These are phyloP conservation scores for Coemansia sp. DNA, from an alignment of 192 early-diverging fungal species.

Conservation along the genomic window DNA sequence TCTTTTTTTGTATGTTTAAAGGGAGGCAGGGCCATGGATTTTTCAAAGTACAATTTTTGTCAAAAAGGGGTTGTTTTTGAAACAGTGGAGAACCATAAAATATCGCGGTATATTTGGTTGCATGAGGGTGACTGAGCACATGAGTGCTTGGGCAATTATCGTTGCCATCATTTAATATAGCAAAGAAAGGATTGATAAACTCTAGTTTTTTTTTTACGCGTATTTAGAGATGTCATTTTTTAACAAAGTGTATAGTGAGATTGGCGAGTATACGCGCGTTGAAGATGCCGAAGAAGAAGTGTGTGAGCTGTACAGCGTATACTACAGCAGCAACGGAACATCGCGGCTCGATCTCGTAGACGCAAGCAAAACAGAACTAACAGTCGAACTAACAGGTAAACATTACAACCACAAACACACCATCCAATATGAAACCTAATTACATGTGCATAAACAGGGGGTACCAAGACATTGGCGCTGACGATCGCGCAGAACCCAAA, in stretches of 20 bases:
- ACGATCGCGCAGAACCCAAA: conserved; percentile 46
- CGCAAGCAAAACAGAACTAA: conserved; percentile 1
- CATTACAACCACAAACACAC: too few species aligned
- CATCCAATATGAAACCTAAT: too few species aligned
- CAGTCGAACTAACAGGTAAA: neutral
- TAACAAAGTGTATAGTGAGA: conserved; percentile 6
- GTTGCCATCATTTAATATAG: too few species aligned
- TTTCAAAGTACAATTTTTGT: too few species aligned
- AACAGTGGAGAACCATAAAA: too few species aligned
- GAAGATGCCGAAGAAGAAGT: conserved; percentile 41
- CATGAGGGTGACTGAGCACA: too few species aligned
- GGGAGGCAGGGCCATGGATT: too few species aligned
- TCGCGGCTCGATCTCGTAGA: conserved; percentile 22
- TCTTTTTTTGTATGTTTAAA: neutral
- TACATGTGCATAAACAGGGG: neutral
- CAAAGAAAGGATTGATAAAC: too few species aligned
- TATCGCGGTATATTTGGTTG: too few species aligned
- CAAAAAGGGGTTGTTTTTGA: too few species aligned
- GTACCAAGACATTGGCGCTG: conserved; percentile 7
- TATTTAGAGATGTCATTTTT: conserved; percentile 1
- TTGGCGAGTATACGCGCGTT: conserved; percentile 10
- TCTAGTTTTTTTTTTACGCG: too few species aligned
- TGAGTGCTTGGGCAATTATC: too few species aligned
- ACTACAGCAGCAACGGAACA: conserved; percentile 22
- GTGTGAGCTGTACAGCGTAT: conserved; percentile 49